Base-by-base conservation (phyloP, 179 eudicot genomes). In the Beta lomatogona region DNA sequence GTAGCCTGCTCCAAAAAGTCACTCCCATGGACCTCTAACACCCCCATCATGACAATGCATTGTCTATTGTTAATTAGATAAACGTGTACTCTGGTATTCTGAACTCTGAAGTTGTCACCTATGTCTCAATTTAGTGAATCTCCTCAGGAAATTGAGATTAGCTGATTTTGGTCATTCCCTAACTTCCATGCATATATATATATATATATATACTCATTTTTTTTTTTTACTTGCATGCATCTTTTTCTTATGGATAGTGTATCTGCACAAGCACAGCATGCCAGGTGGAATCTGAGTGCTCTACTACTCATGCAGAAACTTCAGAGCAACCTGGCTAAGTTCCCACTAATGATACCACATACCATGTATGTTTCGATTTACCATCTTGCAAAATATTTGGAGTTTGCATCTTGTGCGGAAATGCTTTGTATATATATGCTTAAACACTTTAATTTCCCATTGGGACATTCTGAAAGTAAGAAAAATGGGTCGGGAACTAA, bases 281-380 rank as follows among this genome's bases (percentile, higher is more conserved):
- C 82, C 88, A 78, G 59, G 79, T 77, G 71, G 88, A 83, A 79
- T 83, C 87, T 3, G 89, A 85, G 82, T 82, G 87, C 83, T 86
- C 88, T 63, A 75, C 87, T 28, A 79, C 81, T 78, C 89, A 82
- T 79, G 82, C 82, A 54, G 77, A 80, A 36, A 67, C 75, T n/a
- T 66, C 78, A 50, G 77, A 73, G 82, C 73, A 84, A 81, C 79
- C 86, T 78, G 85, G 79, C 72, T 79, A 71, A 77, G 52, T 55
- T 54, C 21, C 46, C 9, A 53, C 77, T 52, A 73, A 13, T 55
- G 18, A 64, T 64, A 64, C 58, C 58, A 54, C 28, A 44, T 65
- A 31, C 59, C 59, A n/a, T 59, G 72, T 79, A 80, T 36, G 80
- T 60, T 50, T 79, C 61, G 9, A 54, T 59, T 21, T 28, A 52